phyloP scores from a whole-genome alignment of 2,329 filamentous ascomycete species.

The Cladosporium oxysporum region DNA sequence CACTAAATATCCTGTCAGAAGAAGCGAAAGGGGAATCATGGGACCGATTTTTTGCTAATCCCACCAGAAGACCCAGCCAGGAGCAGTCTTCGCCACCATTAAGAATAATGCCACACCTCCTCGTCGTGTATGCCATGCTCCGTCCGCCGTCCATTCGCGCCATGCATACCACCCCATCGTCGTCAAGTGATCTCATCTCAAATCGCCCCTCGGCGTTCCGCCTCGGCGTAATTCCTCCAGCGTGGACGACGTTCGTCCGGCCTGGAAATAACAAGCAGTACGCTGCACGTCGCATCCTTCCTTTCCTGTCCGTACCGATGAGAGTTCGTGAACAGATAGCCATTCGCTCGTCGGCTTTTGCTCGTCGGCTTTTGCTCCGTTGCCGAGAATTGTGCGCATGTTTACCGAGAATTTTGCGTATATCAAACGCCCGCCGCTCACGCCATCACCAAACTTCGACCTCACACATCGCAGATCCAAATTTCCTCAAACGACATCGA shows the following conservation, averaged over 20 bases:
- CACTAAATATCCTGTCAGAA: neutral
- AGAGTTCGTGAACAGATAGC: neutral
- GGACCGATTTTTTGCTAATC: neutral
- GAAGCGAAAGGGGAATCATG: neutral
- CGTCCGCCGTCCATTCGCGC: neutral
- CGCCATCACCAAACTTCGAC: neutral
- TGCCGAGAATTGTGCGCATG: no score
- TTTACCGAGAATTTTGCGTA: neutral
- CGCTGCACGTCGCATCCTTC: neutral
- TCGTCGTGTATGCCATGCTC: neutral
- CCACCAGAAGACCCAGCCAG: neutral
- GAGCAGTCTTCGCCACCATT: neutral
- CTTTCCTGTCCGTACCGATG: neutral
- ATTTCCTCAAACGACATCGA: constrained; percentile 41
- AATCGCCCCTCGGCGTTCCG: neutral
- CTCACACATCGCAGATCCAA: neutral
- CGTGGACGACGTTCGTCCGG: neutral
- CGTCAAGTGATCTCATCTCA: neutral
- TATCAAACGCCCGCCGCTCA: neutral
- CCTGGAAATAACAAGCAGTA: neutral
- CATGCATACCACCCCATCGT: neutral
- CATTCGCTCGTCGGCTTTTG: neutral
- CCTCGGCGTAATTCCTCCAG: neutral
- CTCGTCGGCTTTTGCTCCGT: no score
- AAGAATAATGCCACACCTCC: neutral